phyloP scores from a whole-genome alignment of 208 protist species.

The Trypanosoma congolense region DNA sequence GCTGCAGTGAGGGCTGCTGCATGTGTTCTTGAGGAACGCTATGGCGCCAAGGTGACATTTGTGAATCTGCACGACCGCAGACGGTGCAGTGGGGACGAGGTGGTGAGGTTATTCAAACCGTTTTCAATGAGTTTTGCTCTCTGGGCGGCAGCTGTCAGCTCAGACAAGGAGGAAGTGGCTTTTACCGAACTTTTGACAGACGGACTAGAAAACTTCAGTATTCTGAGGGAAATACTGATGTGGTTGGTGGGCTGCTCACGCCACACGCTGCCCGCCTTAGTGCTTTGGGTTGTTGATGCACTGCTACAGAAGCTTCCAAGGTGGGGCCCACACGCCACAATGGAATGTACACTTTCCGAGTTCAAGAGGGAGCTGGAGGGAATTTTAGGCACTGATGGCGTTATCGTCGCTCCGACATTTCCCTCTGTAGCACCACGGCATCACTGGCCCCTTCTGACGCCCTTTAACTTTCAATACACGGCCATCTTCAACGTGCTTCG shows the following conservation, averaged over 20 bases:
- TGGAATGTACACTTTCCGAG: conserved; percentile 18
- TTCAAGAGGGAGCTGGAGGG: conserved; percentile 68
- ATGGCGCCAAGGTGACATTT: conserved; percentile 63
- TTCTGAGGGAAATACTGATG: conserved; percentile 31
- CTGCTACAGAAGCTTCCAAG: conserved; percentile 37
- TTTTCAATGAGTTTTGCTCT: conserved; percentile 63
- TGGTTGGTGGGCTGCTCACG: conserved; percentile 62
- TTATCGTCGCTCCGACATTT: conserved; percentile 74
- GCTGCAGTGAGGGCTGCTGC: conserved; percentile 55
- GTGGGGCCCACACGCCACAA: conserved; percentile 6
- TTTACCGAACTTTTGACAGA: conserved; percentile 65
- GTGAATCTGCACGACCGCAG: conserved; percentile 61
- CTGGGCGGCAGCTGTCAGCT: conserved; percentile 58
- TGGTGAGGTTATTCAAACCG: conserved; percentile 47
- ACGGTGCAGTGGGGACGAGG: conserved; percentile 47
- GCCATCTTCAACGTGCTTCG: conserved; percentile 84
- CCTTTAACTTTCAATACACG: conserved; percentile 85
- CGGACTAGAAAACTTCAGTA: conserved; percentile 21
- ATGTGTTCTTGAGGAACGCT: conserved; percentile 41
- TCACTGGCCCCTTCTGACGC: conserved; percentile 58
- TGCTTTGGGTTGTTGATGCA: conserved; percentile 63
- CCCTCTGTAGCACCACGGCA: conserved; percentile 62
- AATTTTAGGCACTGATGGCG: conserved; percentile 57
- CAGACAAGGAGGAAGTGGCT: conserved; percentile 52
- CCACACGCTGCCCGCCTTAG: conserved; percentile 74